A percentile compares a stretch with the other conserved stretches of the same genome.
Evolutionary conservation across 2,329 filamentous ascomycete species (phyloP).

Genomic region (Scortechinia acanthostroma): DNA sequence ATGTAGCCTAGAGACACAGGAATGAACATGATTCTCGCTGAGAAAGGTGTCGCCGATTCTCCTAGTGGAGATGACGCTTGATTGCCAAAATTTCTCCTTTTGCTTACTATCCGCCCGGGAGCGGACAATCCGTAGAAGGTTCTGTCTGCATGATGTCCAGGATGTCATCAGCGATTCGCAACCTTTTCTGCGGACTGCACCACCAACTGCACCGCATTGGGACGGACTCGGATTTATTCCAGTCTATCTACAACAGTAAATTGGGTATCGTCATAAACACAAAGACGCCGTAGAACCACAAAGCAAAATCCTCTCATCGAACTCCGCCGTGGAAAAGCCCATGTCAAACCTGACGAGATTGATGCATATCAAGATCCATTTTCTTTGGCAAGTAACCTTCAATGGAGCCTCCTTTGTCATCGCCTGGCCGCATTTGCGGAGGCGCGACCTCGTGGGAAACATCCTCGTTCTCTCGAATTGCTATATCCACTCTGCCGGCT

Average conservation of each 20-base stretch:
- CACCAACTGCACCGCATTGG: too few species aligned
- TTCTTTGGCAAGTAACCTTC: conserved; percentile 27
- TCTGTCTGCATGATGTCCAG: too few species aligned
- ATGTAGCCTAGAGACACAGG: conserved; percentile 18
- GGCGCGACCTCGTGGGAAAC: conserved; percentile 14
- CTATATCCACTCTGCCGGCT: conserved; percentile 4
- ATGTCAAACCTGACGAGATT: too few species aligned
- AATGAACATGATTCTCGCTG: conserved; percentile 17
- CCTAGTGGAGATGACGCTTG: conserved; percentile 74
- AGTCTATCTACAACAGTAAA: not conserved
- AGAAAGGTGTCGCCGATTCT: conserved; percentile 89
- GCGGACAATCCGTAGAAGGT: not conserved
- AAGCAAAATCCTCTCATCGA: too few species aligned
- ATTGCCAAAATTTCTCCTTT: conserved; percentile 64
- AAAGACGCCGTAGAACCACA: too few species aligned
- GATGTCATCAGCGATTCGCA: too few species aligned
- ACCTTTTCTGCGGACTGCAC: too few species aligned
- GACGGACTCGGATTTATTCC: too few species aligned
- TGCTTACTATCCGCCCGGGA: conserved; percentile 3
- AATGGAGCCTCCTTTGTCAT: conserved; percentile 25
- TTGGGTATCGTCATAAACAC: not conserved
- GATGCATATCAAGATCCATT: too few species aligned
- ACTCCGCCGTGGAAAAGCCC: too few species aligned
- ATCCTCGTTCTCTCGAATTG: conserved; percentile 7
- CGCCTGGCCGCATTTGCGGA: conserved; percentile 19